phyloP scores from a whole-genome alignment of 306 rosid genomes.

The Cyclanthera cordifolia region DNA sequence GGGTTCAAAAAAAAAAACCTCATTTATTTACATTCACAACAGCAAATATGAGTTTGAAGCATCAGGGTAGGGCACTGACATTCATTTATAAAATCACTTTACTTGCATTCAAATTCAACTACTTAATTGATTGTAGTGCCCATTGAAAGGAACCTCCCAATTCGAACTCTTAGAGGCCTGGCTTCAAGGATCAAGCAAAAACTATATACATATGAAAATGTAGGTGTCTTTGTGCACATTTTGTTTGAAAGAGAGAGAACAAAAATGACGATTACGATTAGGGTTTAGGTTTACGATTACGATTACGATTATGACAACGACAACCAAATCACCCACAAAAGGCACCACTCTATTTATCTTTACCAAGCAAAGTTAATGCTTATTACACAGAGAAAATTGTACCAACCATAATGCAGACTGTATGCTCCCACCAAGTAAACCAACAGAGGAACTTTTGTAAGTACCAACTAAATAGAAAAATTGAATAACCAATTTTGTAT shows the following conservation, averaged over 20 bases:
- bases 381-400: background rate
- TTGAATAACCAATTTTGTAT: background rate
- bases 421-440: background rate
- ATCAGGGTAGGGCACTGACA: background rate
- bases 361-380: background rate
- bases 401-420: background rate
- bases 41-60: background rate
- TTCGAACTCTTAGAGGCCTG: background rate
- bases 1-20: background rate
- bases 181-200: background rate
- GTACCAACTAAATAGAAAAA: background rate
- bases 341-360: background rate
- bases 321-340: background rate
- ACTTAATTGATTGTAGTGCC: background rate
- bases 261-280: too few relatives aligned
- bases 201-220: background rate
- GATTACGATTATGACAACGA: too few relatives aligned
- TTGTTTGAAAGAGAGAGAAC: background rate
- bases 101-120: background rate
- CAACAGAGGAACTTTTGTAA: background rate
- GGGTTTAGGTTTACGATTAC: too few relatives aligned
- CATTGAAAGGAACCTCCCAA: background rate
- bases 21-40: background rate
- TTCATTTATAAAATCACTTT: background rate
- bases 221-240: background rate